phyloP scores from a whole-genome alignment of 2,329 filamentous ascomycete species.

The Penicillium oxalicum region DNA sequence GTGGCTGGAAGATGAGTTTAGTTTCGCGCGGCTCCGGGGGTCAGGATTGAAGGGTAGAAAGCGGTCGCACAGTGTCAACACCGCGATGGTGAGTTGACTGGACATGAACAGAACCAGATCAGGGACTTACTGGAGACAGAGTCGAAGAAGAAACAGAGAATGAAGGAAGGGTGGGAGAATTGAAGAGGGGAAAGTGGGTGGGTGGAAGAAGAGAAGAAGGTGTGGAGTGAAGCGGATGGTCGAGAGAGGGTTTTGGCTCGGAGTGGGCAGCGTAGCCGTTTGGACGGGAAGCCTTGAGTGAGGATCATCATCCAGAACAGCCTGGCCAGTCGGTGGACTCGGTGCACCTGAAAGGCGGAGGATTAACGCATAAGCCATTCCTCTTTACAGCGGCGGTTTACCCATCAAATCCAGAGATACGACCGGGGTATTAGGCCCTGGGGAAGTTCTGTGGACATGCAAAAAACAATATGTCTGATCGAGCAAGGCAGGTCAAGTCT shows the following conservation, averaged over 20 bases:
- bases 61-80: not conserved
- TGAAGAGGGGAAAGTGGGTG: slow-evolving; percentile 6
- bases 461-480: too few relatives aligned
- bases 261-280: slow-evolving; percentile 1
- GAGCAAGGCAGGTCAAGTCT: too few relatives aligned
- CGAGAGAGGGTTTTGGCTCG: slow-evolving; percentile 5
- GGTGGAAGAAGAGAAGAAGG: slow-evolving; percentile 17
- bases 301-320: not conserved
- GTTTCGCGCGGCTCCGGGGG: slow-evolving; percentile 24
- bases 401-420: too few relatives aligned
- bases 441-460: too few relatives aligned
- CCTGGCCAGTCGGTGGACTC: too few relatives aligned
- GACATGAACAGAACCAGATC: too few relatives aligned
- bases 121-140: slow-evolving; percentile 8
- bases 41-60: slow-evolving; percentile 13
- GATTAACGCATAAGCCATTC: too few relatives aligned
- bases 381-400: too few relatives aligned
- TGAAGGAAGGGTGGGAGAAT: slow-evolving; percentile 16
- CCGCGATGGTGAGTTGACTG: too few relatives aligned
- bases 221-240: slow-evolving; percentile 20
- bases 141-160: slow-evolving; percentile 18
- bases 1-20: slow-evolving; percentile 29
- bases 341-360: too few relatives aligned
- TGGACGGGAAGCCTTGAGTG: not conserved
- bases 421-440: too few relatives aligned